phyloP scores from a whole-genome alignment of 2,329 filamentous ascomycete species.

The Monosporascus sp. region DNA sequence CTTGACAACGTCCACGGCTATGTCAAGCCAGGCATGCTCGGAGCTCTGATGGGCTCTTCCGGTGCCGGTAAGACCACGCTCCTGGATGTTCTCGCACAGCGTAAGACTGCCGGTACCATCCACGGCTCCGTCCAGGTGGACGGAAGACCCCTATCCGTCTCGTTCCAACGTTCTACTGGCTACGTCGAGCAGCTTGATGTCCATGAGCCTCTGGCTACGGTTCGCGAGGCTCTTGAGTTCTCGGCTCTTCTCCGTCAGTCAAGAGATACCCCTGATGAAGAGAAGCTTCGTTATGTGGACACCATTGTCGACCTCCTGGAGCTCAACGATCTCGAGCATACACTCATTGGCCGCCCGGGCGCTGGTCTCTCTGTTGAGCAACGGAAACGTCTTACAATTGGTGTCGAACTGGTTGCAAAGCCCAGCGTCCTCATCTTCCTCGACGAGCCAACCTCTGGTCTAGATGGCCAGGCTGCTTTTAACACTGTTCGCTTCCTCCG shows the following conservation, averaged over 20 bases:
- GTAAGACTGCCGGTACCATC: slow-evolving; percentile 79
- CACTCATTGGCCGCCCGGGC: slow-evolving; percentile 79
- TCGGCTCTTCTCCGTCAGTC: slow-evolving; percentile 81
- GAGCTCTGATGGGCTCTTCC: slow-evolving; percentile 82
- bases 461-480: slow-evolving; percentile 87
- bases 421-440: slow-evolving; percentile 81
- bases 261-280: slow-evolving; percentile 56
- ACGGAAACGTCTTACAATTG: slow-evolving; percentile 74
- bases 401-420: slow-evolving; percentile 84
- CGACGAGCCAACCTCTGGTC: slow-evolving; percentile 86
- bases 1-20: background rate
- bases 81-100: slow-evolving; percentile 75
- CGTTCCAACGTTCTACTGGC: slow-evolving; percentile 84
- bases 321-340: slow-evolving; percentile 80
- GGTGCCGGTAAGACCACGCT: slow-evolving; percentile 89
- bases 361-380: slow-evolving; percentile 69
- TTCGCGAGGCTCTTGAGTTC: slow-evolving; percentile 79
- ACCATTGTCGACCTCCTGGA: slow-evolving; percentile 84
- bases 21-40: slow-evolving; percentile 74
- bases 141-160: slow-evolving; percentile 60
- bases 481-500: slow-evolving; percentile 77
- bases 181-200: slow-evolving; percentile 91
- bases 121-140: slow-evolving; percentile 70
- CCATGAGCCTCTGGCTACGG: slow-evolving; percentile 74
- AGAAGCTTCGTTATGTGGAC: slow-evolving; percentile 79